These are phyloP conservation scores for Priceomyces medius DNA, from an alignment of 805 yeast species.

Conservation along the genomic window DNA sequence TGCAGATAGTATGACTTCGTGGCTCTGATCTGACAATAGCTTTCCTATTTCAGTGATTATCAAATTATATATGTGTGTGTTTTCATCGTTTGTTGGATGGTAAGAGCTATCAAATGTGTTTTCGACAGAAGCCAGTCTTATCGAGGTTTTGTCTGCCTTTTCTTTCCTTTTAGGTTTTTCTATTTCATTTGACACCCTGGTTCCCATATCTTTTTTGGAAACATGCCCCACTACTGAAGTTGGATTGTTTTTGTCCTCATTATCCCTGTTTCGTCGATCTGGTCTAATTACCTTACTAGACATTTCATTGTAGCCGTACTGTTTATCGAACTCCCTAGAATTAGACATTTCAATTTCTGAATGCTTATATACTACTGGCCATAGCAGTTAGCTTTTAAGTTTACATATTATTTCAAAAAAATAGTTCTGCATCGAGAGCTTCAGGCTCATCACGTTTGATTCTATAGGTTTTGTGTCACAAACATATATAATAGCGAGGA, in stretches of 20 bases:
- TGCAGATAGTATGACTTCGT: slow-evolving; percentile 67
- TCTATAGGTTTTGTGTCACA: background rate
- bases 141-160: slow-evolving; percentile 15
- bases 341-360: slow-evolving; percentile 5
- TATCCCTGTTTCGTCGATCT: slow-evolving; percentile 32
- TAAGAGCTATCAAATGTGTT: slow-evolving; percentile 52
- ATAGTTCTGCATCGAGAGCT: no score
- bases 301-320: slow-evolving; percentile 69
- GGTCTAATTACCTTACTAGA: slow-evolving; percentile 64
- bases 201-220: slow-evolving; percentile 70
- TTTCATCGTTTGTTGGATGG: slow-evolving; percentile 58
- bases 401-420: no score
- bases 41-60: slow-evolving; percentile 60
- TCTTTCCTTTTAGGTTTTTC: slow-evolving; percentile 6
- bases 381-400: no score
- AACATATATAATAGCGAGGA: no score
- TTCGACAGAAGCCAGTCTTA: slow-evolving; percentile 12
- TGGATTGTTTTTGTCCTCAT: slow-evolving; percentile 61
- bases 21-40: slow-evolving; percentile 71
- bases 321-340: slow-evolving; percentile 9
- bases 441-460: background rate
- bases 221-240: slow-evolving; percentile 70
- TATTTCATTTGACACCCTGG: slow-evolving; percentile 26
- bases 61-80: slow-evolving; percentile 50
- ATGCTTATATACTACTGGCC: background rate